Conservation (phyloP, 805 yeast genomes). For the Sugiyamaella floridensis region DNA sequence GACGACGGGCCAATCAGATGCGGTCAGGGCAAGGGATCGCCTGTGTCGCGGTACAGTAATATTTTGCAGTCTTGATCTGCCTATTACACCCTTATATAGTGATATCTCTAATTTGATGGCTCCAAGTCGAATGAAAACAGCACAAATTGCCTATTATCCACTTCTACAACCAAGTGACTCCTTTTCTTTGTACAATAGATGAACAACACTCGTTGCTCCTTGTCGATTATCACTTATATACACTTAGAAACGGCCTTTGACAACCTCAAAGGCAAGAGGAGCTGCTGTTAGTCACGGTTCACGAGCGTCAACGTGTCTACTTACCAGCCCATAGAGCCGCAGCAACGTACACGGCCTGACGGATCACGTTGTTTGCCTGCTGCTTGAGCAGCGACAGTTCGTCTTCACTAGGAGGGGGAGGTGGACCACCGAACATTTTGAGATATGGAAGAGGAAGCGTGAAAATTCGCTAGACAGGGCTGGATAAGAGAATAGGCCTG, state of each 20-base stretch:
- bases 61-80: background rate
- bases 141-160: no score
- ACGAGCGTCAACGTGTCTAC: conserved; percentile 6
- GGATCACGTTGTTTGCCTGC: conserved; percentile 26
- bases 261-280: conserved; percentile 34
- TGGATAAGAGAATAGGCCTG: background rate
- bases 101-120: no score
- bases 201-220: no score
- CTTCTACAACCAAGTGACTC: no score
- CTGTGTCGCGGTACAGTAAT: background rate
- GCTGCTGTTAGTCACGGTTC: conserved; percentile 19
- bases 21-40: background rate
- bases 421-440: conserved; percentile 34
- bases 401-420: conserved; percentile 34
- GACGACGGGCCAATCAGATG: background rate
- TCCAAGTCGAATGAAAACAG: no score
- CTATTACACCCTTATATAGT: no score
- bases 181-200: no score
- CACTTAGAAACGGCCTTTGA: conserved; percentile 32
- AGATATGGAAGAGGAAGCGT: background rate
- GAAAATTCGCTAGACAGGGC: background rate
- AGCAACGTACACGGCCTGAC: conserved; percentile 29
- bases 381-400: conserved; percentile 29
- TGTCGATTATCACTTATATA: background rate
- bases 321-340: conserved; percentile 35